Evolutionary conservation across 495 filamentous ascomycete genomes (phyloP), one percentile per base, ranked within the genome.

Genomic region (Letharia lupina): DNA sequence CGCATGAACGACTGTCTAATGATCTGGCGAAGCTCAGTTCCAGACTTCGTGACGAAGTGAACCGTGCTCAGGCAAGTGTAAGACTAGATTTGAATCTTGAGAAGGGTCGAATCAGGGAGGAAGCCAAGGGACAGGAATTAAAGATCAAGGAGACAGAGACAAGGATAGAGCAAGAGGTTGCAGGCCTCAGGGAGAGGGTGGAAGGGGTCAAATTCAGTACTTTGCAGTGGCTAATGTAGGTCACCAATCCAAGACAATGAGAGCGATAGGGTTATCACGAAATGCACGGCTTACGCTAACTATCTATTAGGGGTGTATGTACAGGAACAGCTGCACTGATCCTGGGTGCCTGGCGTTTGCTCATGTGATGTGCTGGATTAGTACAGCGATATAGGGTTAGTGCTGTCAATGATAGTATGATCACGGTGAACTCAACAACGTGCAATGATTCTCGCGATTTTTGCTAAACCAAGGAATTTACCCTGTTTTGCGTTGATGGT

Each of bases 91-190:
- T 99, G 63, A 99, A 98, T 76, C 77, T 99, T 18, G 94, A 99
- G 72, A 99, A 99, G 81, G 94, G 94, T 4, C 81, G 94, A 58
- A 98, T 99, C 68, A 84, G 95, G 63, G 94, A 99, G 76, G 94
- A 99, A 79, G 91, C 92, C 12, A 96, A 96, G 71, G 89, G 90
- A 69, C 94, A 98, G 79, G 94, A 98, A 77, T 82, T 99, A 79
- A 96, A 96, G 78, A 91, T 99, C 69, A 96, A 96, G 80, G 94
- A 99, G 82, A 98, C 95, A 23, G 94, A 99, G 77, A 96, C 92
- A 58, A 84, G 94, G 74, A 98, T 99, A 76, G 94, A 99, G 80
- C 94, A 97, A 78, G 94, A 98, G 79, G 92, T 94, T 50, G 94
- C 94, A 33, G 89, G 88, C 31, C 74, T 99, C 70, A 80, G 91